These are phyloP conservation scores for Phytophthora palmivora DNA, from an alignment of 352 stramenopile species.

Conservation along the genomic window DNA sequence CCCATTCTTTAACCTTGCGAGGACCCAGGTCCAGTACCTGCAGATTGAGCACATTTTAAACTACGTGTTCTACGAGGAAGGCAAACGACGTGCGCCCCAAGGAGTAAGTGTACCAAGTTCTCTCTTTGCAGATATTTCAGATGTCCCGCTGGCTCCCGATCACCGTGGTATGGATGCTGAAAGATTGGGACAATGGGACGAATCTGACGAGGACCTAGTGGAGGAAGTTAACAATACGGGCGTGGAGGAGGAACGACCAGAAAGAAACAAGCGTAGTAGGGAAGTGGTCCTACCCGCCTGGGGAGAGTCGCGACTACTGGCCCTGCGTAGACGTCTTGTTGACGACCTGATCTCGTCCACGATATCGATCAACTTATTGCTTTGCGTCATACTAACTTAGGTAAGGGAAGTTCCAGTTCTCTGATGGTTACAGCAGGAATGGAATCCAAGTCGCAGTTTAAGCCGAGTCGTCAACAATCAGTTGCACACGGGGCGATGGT, in stretches of 20 bases:
- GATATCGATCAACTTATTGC: conserved; percentile 14
- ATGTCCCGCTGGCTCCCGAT: too few relatives aligned
- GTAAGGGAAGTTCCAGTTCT: not conserved
- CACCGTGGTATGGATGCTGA: not conserved
- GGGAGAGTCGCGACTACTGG: not conserved
- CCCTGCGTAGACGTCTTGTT: not conserved
- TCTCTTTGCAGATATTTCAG: not conserved
- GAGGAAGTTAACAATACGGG: too few relatives aligned
- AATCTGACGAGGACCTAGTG: not conserved
- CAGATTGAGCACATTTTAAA: conserved; percentile 12
- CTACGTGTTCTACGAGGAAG: conserved; percentile 11
- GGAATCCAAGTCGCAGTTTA: conserved; percentile 6
- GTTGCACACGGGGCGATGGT: not conserved
- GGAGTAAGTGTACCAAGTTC: not conserved
- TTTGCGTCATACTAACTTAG: not conserved
- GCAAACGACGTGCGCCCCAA: not conserved
- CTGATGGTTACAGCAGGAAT: not conserved
- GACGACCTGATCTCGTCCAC: conserved; percentile 6
- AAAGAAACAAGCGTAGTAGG: not conserved
- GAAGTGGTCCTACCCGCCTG: not conserved
- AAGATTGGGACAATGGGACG: not conserved
- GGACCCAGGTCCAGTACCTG: not conserved
- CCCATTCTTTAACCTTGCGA: conserved; percentile 1
- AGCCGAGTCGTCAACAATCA: conserved; percentile 6
- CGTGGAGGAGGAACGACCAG: not conserved